phyloP scores from a whole-genome alignment of 2,329 filamentous ascomycete genomes.

The Drechslerella dactyloides region DNA sequence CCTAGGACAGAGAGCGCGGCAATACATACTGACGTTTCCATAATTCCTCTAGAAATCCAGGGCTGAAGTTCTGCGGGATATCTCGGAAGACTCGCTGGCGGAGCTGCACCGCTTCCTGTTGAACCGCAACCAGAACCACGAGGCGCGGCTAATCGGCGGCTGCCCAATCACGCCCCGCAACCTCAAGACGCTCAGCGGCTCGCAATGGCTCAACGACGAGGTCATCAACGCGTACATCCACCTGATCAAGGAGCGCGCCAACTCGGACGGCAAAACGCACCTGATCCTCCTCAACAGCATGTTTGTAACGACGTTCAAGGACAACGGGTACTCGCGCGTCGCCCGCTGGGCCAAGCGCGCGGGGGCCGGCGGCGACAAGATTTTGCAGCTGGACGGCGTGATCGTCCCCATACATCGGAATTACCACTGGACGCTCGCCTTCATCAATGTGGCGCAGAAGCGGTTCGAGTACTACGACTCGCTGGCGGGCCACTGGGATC shows the following conservation, averaged over 20 bases:
- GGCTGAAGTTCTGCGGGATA: constrained; percentile 27
- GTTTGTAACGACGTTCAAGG: constrained; percentile 48
- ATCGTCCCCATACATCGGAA: constrained; percentile 52
- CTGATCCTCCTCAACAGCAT: constrained; percentile 50
- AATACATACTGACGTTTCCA: not conserved
- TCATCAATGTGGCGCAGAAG: constrained; percentile 53
- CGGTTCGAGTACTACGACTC: constrained; percentile 55
- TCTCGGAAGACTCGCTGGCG: constrained; percentile 15
- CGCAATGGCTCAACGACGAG: constrained; percentile 54
- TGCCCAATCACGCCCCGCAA: constrained; percentile 48
- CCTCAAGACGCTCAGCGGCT: constrained; percentile 33
- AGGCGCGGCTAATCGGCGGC: constrained; percentile 29
- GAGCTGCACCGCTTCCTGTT: constrained; percentile 28
- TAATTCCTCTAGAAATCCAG: constrained; percentile 26
- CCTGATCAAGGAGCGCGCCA: constrained; percentile 52
- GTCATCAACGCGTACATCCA: constrained; percentile 54
- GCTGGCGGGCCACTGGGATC: constrained; percentile 51
- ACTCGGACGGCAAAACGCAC: constrained; percentile 32
- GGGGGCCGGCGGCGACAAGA: constrained; percentile 43
- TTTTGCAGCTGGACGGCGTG: constrained; percentile 52
- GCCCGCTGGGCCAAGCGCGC: constrained; percentile 50
- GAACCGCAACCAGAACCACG: constrained; percentile 2
- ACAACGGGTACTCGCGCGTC: constrained; percentile 48
- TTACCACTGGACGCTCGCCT: constrained; percentile 54
- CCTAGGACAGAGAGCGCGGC: not conserved